phyloP scores from a whole-genome alignment of 2,329 filamentous ascomycete genomes.

The Xylariaceae sp. region DNA sequence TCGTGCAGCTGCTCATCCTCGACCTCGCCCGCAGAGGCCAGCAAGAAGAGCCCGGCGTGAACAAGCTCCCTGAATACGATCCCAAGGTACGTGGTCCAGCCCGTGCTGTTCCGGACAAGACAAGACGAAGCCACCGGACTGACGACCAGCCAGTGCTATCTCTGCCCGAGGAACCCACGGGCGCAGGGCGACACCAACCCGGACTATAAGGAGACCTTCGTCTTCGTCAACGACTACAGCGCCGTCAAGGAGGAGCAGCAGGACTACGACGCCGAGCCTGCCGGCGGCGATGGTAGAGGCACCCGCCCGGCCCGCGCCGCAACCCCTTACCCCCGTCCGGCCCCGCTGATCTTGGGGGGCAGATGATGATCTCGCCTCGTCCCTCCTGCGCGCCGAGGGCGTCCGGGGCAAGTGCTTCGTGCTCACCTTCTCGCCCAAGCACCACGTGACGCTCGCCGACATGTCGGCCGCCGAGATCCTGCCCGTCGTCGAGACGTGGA shows the following conservation, averaged over 20 bases:
- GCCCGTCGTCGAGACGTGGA: constrained; percentile 84
- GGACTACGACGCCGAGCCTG: constrained; percentile 52
- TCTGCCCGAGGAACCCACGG: constrained; percentile 85
- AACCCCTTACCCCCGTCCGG: too few relatives aligned
- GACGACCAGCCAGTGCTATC: too few relatives aligned
- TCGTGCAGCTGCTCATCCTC: constrained; percentile 1
- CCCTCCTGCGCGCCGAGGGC: constrained; percentile 73
- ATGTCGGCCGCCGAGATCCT: constrained; percentile 70
- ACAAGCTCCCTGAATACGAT: constrained; percentile 72
- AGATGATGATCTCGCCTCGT: constrained; percentile 65
- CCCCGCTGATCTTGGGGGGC: too few relatives aligned
- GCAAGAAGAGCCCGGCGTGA: constrained; percentile 64
- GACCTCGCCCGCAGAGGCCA: constrained; percentile 51
- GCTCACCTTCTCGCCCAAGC: constrained; percentile 83
- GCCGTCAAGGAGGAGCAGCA: constrained; percentile 91
- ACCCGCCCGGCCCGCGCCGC: too few relatives aligned
- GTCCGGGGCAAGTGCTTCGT: constrained; percentile 97
- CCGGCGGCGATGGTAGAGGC: constrained; percentile 28
- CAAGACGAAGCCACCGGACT: too few relatives aligned
- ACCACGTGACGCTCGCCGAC: constrained; percentile 89
- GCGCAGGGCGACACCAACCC: constrained; percentile 84
- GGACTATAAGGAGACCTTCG: constrained; percentile 77
- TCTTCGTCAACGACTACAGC: constrained; percentile 96
- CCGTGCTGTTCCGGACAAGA: background rate
- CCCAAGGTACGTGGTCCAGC: constrained; percentile 43